Conservation (phyloP, 2,329 filamentous ascomycete species). For the Penicillium sp. region DNA sequence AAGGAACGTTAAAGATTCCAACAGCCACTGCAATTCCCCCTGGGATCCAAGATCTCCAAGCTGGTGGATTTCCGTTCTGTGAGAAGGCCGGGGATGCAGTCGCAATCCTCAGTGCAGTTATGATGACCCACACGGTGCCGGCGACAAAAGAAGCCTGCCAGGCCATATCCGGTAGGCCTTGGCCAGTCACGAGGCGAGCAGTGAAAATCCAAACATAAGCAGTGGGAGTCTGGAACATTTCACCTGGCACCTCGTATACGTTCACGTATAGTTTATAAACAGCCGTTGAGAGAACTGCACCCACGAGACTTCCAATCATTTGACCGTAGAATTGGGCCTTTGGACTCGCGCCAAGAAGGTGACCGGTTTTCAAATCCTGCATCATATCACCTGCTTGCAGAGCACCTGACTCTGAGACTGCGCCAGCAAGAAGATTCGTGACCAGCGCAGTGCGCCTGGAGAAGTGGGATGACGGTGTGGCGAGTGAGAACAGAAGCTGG, state of each 20-base stretch:
- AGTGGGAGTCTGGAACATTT: slow-evolving; percentile 90
- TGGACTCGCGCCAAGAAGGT: slow-evolving; percentile 86
- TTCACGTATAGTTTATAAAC: slow-evolving; percentile 89
- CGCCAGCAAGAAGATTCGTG: slow-evolving; percentile 92
- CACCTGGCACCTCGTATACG: slow-evolving; percentile 85
- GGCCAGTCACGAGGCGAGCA: slow-evolving; percentile 84
- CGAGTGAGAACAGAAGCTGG: slow-evolving; percentile 89
- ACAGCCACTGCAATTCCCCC: slow-evolving; percentile 89
- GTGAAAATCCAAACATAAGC: slow-evolving; percentile 98
- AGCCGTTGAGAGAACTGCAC: slow-evolving; percentile 80
- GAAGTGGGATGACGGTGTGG: slow-evolving; percentile 76
- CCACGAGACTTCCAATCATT: slow-evolving; percentile 82
- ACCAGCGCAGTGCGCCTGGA: slow-evolving; percentile 80
- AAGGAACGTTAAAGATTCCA: slow-evolving; percentile 97
- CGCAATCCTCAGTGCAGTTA: slow-evolving; percentile 70
- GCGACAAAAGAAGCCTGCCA: slow-evolving; percentile 75
- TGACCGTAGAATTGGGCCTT: slow-evolving; percentile 97
- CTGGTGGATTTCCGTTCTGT: slow-evolving; percentile 34
- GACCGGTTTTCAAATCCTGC: slow-evolving; percentile 95
- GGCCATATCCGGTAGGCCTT: slow-evolving; percentile 82
- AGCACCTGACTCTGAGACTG: slow-evolving; percentile 80
- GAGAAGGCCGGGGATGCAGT: slow-evolving; percentile 38
- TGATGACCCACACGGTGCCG: slow-evolving; percentile 70
- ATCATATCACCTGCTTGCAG: slow-evolving; percentile 94
- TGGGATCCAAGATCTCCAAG: slow-evolving; percentile 76